Base-by-base conservation (phyloP, 177 flowering plant genomes). In the Vitis hybrid region DNA sequence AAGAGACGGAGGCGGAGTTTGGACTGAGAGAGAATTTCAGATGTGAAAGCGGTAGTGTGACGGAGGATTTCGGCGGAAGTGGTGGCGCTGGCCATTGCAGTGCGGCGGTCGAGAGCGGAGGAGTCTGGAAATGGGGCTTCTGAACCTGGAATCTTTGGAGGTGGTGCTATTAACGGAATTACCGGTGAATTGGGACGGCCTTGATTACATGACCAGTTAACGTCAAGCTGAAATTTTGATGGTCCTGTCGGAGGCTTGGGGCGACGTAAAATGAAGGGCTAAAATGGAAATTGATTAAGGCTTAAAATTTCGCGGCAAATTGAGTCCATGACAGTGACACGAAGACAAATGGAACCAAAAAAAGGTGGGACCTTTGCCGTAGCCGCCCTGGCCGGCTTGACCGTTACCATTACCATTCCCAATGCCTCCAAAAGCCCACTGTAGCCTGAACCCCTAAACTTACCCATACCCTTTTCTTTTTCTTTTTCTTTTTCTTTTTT, bases 1-100 rank as follows among this genome's bases (percentile, higher is more conserved):
- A 83, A 14, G 63, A 84, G 53, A 62, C 64, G 79, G 78, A 57
- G 84, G 70, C 94, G 87, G 77, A 70, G 84, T 14, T 86, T 81
- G 7, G 83, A 20, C 16, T 80, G 78, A 0, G 88, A 66, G 67
- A 87, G 74, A 9, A 49, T 48, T 68, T 79, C 78, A 4, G 76
- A 66, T 50, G 81, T 62, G 80, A 80, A 89, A n/a, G 82, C 57
- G 69, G 82, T 59, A 60, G 89, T 76, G 59, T 76, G 86, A 68
- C 39, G 84, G 73, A 86, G 84, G 68, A 87, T 80, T 34, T 80
- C 71, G 2, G 81, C 62, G 20, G 88, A 65, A 12, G 86, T 55
- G 65, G 79, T 65, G 68, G 72, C 26, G 19, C 73, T 20, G 66
- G 71, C 39, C 59, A 68, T 34, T 74, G 74, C 48, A 70, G 79